phyloP scores from a whole-genome alignment of 352 stramenopile species.

The Elongisporangium undulatum region DNA sequence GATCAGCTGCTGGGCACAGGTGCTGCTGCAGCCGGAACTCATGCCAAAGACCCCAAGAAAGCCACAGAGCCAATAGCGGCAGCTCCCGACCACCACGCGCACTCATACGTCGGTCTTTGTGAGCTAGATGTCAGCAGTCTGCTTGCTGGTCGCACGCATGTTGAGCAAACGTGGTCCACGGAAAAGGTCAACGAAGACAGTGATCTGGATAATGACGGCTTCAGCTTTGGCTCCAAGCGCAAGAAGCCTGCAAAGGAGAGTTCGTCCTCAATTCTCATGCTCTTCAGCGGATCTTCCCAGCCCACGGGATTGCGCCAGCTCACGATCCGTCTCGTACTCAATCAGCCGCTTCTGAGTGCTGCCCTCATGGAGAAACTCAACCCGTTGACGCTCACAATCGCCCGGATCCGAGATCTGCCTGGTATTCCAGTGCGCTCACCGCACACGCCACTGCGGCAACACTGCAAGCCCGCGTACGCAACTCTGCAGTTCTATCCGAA shows the following conservation, averaged over 20 bases:
- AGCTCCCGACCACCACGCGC: constrained; percentile 5
- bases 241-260: constrained; percentile 1
- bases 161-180: constrained; percentile 44
- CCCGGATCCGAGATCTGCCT: constrained; percentile 37
- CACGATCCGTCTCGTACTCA: constrained; percentile 38
- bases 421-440: constrained; percentile 29
- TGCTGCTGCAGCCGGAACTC: constrained; percentile 10
- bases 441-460: constrained; percentile 29
- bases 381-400: constrained; percentile 57
- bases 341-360: constrained; percentile 39
- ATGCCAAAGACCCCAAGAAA: constrained; percentile 28
- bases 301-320: constrained; percentile 38
- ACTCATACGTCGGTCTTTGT: constrained; percentile 44
- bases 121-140: constrained; percentile 62
- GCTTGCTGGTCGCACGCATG: constrained; percentile 20
- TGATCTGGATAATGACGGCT: constrained; percentile 2
- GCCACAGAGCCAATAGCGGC: constrained; percentile 8
- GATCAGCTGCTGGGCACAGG: constrained; percentile 29
- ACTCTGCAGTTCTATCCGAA: constrained; percentile 48
- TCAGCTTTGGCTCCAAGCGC: constrained; percentile 4
- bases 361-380: constrained; percentile 48
- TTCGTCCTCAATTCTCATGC: constrained; percentile 11
- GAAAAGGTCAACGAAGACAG: not conserved
- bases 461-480: constrained; percentile 58
- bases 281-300: constrained; percentile 19